Evolutionary conservation across 495 filamentous ascomycete genomes (phyloP).

Genomic region (Penicillium soppii): DNA sequence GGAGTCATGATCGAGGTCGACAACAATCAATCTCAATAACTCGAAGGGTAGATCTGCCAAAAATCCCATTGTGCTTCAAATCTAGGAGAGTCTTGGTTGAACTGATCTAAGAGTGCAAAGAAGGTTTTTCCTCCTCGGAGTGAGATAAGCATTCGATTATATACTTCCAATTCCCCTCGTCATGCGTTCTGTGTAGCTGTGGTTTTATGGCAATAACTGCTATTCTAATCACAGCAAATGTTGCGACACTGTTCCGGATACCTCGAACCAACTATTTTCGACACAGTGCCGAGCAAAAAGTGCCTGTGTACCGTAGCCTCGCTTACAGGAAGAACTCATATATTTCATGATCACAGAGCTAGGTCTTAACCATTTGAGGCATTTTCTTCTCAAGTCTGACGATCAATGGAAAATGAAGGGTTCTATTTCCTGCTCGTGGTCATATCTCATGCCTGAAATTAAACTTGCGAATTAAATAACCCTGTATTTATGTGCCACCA

Average conservation of each 20-base stretch:
- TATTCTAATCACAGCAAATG: background rate
- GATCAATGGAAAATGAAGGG: background rate
- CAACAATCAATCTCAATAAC: slow-evolving; percentile 1
- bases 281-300: no score
- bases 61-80: background rate
- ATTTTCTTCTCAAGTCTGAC: background rate
- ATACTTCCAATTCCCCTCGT: no score
- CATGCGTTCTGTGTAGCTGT: background rate
- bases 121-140: background rate
- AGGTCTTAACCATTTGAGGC: no score
- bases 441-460: background rate
- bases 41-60: slow-evolving; percentile 1
- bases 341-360: no score
- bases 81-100: background rate
- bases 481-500: no score
- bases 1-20: background rate
- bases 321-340: no score
- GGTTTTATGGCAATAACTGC: background rate
- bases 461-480: no score
- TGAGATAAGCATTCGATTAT: background rate
- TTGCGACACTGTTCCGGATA: background rate
- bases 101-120: background rate
- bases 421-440: background rate
- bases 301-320: no score
- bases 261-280: background rate